Evolutionary conservation across 1,284 basidiomycete species (phyloP).

Genomic region (Cryptococcus depauperatus): DNA sequence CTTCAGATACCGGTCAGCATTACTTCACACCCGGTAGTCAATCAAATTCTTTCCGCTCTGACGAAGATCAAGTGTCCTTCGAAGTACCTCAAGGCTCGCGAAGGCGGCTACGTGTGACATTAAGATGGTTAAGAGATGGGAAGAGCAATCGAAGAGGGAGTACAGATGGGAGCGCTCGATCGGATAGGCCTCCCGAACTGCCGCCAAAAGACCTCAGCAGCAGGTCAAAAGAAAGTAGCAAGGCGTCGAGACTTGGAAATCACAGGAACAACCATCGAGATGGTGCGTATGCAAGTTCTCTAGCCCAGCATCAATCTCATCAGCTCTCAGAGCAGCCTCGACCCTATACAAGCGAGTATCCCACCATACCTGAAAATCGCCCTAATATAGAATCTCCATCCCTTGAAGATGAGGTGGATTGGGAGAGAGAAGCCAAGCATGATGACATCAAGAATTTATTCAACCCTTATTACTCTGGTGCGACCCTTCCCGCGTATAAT

Average conservation of each 20-base stretch:
- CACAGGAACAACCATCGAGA: background rate
- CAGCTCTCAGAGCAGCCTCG: background rate
- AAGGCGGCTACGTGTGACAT: constrained; percentile 23
- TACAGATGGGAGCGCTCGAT: background rate
- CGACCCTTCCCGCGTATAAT: constrained; percentile 11
- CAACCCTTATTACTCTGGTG: constrained; percentile 7
- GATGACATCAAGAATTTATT: background rate
- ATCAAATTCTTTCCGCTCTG: constrained; percentile 1
- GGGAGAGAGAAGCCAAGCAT: constrained; percentile 2
- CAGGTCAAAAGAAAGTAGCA: background rate
- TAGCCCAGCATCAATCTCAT: background rate
- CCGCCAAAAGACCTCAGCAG: constrained; percentile 14
- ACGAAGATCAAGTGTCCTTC: constrained; percentile 29
- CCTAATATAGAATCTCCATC: background rate
- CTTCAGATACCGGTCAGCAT: background rate
- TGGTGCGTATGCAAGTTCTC: background rate
- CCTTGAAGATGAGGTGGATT: background rate
- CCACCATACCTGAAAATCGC: background rate
- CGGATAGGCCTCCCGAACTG: constrained; percentile 12
- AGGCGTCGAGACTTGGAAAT: too few relatives aligned
- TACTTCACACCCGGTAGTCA: constrained; percentile 2
- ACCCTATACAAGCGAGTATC: background rate
- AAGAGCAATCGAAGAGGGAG: background rate
- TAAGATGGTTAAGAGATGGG: constrained; percentile 9
- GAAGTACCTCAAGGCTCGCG: constrained; percentile 26